These are phyloP conservation scores for Lichtheimia corymbifera DNA, from an alignment of 371 early-diverging fungal genomes.

Conservation along the genomic window DNA sequence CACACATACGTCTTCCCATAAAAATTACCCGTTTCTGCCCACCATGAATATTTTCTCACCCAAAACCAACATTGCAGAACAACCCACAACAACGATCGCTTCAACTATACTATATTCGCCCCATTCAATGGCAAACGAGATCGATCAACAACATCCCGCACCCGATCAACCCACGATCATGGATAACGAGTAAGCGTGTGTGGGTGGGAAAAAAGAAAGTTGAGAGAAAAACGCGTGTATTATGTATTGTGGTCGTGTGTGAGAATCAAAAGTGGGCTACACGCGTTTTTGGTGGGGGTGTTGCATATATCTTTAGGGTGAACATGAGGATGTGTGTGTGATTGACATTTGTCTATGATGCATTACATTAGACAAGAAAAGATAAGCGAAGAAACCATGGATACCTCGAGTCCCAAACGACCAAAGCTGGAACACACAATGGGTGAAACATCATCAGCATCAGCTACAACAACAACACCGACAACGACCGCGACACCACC, in stretches of 20 bases:
- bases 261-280: not conserved
- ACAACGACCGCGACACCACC: conserved; percentile 2
- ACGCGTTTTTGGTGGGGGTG: not conserved
- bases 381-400: not conserved
- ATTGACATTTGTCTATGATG: not conserved
- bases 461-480: not conserved
- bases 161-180: conserved; percentile 1
- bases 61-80: not conserved
- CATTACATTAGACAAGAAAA: not conserved
- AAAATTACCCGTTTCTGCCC: not conserved
- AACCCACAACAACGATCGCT: not conserved
- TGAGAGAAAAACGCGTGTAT: conserved; percentile 4
- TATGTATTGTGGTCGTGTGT: not conserved
- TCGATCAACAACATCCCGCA: conserved; percentile 12
- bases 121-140: conserved; percentile 16
- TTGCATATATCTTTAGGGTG: no score
- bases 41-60: not conserved
- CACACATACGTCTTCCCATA: no score
- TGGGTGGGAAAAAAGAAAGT: not conserved
- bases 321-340: no score
- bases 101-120: not conserved
- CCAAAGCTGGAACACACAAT: not conserved
- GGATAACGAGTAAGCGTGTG: conserved; percentile 11
- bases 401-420: not conserved
- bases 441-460: not conserved